Base-by-base conservation (phyloP, 164 flowering plant genomes). In the Sextonia rubra region DNA sequence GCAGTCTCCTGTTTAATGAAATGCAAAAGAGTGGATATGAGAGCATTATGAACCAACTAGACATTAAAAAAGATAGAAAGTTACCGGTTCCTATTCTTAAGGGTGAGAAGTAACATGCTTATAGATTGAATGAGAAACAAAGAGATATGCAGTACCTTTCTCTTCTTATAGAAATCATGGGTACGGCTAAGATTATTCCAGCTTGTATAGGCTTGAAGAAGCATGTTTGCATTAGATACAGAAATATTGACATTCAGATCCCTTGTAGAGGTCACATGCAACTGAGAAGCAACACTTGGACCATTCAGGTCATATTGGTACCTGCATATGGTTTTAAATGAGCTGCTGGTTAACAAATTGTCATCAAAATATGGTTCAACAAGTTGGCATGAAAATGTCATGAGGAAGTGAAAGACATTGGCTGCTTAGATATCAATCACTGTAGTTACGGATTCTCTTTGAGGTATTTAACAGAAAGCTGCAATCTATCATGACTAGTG, bases 201-300 rank as follows among this genome's bases (percentile, higher is more conserved):
- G 86, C 98, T 95, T 48, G 92, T 89, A 87, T 95, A 95, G 44
- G 99, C 99, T 90, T 95, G 99, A 73, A 95, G 78, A 56, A 95
- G 79, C 93, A 89, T 90, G 79, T 95, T 95, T 68, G 82, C 86
- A 85, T 91, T 93, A 64, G 97, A 91, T 20, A 89, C 93, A n/a
- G 99, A 86, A 71, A 93, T 75, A 85, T 95, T 95, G 77, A 95
- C 69, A 75, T 91, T 95, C 48, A 95, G 83, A 80, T 91, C 97
- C 80, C 85, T 79, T 11, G 89, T 85, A 70, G 92, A 85, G 56
- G 92, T 86, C 56, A 95, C 66, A 55, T 91, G 92, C 69, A 95
- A 74, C 82, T 93, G 93, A 74, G 99, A 93, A 70, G 89, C 85
- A 72, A 87, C 86, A 77, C 88, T 87, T 2, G 91, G 92, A 52